Conservation (phyloP, 257 asterid genomes). For the Paraleonurus japonicus region DNA sequence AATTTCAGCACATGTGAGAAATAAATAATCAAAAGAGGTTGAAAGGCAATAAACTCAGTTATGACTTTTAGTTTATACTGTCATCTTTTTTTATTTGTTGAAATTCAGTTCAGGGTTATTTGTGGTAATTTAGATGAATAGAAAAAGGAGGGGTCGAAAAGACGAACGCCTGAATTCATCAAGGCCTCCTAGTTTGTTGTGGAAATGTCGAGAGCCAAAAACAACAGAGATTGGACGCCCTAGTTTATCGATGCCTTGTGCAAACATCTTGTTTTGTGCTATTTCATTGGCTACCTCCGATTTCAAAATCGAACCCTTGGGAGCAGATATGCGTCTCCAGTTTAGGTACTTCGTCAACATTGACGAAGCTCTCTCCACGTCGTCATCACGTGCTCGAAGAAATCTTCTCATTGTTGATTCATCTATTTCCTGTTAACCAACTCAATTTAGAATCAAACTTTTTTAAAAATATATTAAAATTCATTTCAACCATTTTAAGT, state of each 20-base stretch:
- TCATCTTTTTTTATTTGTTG: no score
- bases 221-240: constrained; percentile 69
- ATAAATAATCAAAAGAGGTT: background rate
- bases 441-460: background rate
- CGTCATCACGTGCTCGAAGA: constrained; percentile 69
- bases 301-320: constrained; percentile 48
- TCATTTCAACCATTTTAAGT: no score
- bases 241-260: constrained; percentile 67
- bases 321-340: constrained; percentile 68
- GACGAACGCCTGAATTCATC: constrained; percentile 68
- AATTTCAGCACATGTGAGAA: background rate
- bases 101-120: no score
- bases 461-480: no score
- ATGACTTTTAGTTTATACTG: no score
- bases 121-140: no score
- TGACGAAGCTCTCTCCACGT: constrained; percentile 51
- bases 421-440: constrained; percentile 50
- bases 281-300: constrained; percentile 55
- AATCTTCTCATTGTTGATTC: constrained; percentile 66
- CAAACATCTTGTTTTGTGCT: constrained; percentile 64
- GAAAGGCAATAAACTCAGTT: background rate
- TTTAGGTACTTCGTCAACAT: constrained; percentile 54
- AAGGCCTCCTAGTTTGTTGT: constrained; percentile 48
- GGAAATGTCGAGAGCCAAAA: constrained; percentile 55
- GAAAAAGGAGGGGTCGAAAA: background rate